A percentile compares a stretch with the other conserved stretches of the same genome.
These are phyloP conservation scores for Neurospora sp. DNA, from an alignment of 495 filamentous ascomycete genomes.

Conservation along the genomic window DNA sequence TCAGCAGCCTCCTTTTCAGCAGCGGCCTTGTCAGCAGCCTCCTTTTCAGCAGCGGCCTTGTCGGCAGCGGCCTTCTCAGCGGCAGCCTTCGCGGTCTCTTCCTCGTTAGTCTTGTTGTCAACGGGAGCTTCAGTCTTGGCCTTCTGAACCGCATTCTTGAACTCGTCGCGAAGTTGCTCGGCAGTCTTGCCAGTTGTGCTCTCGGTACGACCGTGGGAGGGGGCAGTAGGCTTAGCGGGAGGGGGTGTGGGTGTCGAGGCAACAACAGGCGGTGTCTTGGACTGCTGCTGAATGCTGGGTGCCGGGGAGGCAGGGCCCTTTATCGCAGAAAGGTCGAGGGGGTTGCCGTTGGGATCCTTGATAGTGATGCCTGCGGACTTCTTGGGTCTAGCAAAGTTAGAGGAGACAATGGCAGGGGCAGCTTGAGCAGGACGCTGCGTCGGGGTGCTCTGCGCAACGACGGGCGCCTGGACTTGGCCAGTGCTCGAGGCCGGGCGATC, in stretches of 20 bases:
- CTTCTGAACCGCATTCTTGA: constrained; percentile 40
- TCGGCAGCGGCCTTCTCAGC: constrained; percentile 27
- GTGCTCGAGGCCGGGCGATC: constrained; percentile 72
- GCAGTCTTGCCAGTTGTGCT: constrained; percentile 36
- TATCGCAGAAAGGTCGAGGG: constrained; percentile 30
- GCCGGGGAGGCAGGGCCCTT: constrained; percentile 37
- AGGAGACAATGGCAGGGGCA: constrained; percentile 48
- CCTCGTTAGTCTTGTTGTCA: constrained; percentile 29
- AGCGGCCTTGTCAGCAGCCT: constrained; percentile 14
- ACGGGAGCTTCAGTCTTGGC: constrained; percentile 20
- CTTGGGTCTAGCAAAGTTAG: constrained; percentile 49
- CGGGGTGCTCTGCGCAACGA: constrained; percentile 34
- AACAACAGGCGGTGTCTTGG: constrained; percentile 43
- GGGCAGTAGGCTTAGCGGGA: constrained; percentile 29
- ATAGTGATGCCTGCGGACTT: constrained; percentile 64
- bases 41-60: constrained; percentile 40
- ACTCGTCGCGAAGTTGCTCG: constrained; percentile 41
- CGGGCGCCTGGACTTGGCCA: constrained; percentile 45
- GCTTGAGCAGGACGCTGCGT: constrained; percentile 46
- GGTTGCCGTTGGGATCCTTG: constrained; percentile 64
- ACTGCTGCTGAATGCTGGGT: constrained; percentile 37
- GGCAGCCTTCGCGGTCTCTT: constrained; percentile 22
- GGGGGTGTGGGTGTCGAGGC: constrained; percentile 44
- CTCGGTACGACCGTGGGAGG: constrained; percentile 38
- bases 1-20: constrained; percentile 41